Evolutionary conservation across 345 rosid species (phyloP).

Genomic region (Rhizophora apiculata): DNA sequence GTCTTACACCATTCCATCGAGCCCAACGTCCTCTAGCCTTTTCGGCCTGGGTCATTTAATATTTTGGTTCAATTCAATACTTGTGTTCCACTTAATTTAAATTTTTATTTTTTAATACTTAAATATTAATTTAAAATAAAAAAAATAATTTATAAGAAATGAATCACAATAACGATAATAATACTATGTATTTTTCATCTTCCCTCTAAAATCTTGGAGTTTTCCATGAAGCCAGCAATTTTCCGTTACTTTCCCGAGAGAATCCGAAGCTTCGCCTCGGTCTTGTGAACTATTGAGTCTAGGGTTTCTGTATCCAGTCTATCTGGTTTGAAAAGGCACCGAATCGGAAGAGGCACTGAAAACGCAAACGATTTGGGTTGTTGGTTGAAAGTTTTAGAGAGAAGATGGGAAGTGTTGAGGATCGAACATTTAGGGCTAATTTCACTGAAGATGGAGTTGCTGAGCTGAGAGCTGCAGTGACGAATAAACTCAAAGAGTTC

Average conservation of each 20-base stretch:
- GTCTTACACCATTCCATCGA: too few relatives aligned
- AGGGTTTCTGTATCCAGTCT: background rate
- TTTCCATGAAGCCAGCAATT: slow-evolving; percentile 3
- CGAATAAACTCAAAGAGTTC: slow-evolving; percentile 80
- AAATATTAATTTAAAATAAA: background rate
- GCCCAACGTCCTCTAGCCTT: too few relatives aligned
- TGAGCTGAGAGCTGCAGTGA: slow-evolving; percentile 63
- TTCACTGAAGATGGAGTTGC: slow-evolving; percentile 71
- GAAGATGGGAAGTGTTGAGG: slow-evolving; percentile 71
- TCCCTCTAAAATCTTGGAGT: background rate
- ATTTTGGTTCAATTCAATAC: background rate
- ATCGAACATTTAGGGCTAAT: slow-evolving; percentile 63
- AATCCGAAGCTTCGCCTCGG: background rate
- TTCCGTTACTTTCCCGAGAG: slow-evolving; percentile 11
- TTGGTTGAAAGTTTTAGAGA: background rate
- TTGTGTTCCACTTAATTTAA: background rate
- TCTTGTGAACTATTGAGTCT: background rate
- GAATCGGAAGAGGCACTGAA: background rate
- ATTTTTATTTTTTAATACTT: background rate
- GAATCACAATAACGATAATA: background rate
- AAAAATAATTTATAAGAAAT: background rate
- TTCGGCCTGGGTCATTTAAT: too few relatives aligned
- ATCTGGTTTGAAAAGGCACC: background rate
- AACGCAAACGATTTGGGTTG: slow-evolving; percentile 5
- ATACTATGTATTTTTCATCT: background rate